Conservation (phyloP, 805 yeast species). For the Pichia phayaonensis region DNA sequence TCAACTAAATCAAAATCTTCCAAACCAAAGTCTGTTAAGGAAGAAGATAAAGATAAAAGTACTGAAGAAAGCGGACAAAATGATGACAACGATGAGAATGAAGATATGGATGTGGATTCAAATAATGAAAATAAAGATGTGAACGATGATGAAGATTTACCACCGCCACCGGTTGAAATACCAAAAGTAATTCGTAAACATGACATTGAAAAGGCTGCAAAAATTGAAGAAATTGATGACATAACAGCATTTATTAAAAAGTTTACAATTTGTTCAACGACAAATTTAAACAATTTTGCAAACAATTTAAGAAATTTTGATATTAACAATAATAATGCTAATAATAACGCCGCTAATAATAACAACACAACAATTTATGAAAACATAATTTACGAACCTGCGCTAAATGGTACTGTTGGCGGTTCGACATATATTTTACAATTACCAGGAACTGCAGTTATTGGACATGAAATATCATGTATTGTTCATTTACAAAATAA, state of each 20-base stretch:
- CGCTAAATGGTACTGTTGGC: constrained; percentile 24
- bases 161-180: constrained; percentile 14
- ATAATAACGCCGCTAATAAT: background rate
- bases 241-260: constrained; percentile 33
- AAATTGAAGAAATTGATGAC: constrained; percentile 19
- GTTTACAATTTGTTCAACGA: constrained; percentile 30
- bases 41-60: constrained; percentile 6
- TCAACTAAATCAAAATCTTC: background rate
- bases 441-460: constrained; percentile 37
- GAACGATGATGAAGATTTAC: constrained; percentile 6
- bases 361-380: constrained; percentile 14
- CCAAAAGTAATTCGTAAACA: constrained; percentile 17
- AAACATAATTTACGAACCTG: constrained; percentile 28
- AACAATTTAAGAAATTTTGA: constrained; percentile 2
- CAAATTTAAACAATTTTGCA: constrained; percentile 10
- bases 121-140: constrained; percentile 5
- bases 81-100: background rate
- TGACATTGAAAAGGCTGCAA: constrained; percentile 15
- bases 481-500: constrained; percentile 36
- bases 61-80: background rate
- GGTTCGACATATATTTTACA: constrained; percentile 35
- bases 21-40: constrained; percentile 3
- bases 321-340: background rate
- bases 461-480: constrained; percentile 36
- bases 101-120: constrained; percentile 3